Evolutionary conservation across 2,329 filamentous ascomycete genomes (phyloP), one percentile per base, ranked within the genome.

Genomic region (Huntiella decipiens): DNA sequence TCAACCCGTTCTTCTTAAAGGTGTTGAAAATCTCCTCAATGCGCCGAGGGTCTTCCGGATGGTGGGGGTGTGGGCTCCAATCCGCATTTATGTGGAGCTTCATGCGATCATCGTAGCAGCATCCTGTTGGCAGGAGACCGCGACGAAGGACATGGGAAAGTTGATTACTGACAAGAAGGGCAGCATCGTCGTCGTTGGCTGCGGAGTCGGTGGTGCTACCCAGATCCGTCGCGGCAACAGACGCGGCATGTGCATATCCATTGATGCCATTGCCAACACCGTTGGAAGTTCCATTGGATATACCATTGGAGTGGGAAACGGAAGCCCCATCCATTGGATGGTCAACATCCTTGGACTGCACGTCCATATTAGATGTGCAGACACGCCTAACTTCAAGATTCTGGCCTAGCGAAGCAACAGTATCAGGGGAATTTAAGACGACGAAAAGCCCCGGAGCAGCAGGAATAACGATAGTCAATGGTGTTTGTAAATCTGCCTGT

Each of bases 101-200:
- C 91, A 98, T 98, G 31, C 88, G 77, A 48, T 84, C 78, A 63
- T 98, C 91, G 58, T 96, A 98, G 53, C 83, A 88, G 51, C 81
- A 76, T 3, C 83, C 83, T 0, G 82, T 87, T 0, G 79, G 74
- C 1, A 83, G 65, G 19, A 74, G 61, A 2, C 67, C 66, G 34
- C 62, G 65, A 47, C 63, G 62, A 11, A 58, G 58, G 43, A 67
- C 53, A 44, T 63, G 59, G 2, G 60, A 61, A 2, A 58, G 54
- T 2, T 31, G 32, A 8, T 32, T 44, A 12, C 45, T 40, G 16
- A 43, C 41, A 4, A 46, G 33, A 13, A 58, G 54, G 6, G 51
- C 42, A 19, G 41, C 50, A 19, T 51, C 54, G 13, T 54, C 51
- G 12, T 52, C 42, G 15, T 46, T 46, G 22, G 47, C 40, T 7